phyloP scores from a whole-genome alignment of 768 basidiomycete species.

The Leccinum pellstonianum region DNA sequence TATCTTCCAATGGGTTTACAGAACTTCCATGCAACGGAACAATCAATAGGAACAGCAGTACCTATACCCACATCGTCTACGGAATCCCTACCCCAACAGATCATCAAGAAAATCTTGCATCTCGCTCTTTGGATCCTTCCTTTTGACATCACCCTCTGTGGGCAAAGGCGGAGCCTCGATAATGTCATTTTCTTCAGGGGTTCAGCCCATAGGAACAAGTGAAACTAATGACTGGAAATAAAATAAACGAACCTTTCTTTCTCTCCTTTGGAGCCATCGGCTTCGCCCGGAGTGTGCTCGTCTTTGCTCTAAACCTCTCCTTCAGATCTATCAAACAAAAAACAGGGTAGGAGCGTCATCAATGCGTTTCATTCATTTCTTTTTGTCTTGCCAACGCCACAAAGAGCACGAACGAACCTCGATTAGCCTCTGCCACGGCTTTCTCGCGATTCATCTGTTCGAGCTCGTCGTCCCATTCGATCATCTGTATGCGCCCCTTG shows the following conservation, averaged over 20 bases:
- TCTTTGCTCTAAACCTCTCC: conserved; percentile 54
- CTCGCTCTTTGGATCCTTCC: conserved; percentile 47
- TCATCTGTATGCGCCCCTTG: conserved; percentile 63
- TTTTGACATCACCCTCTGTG: conserved; percentile 25
- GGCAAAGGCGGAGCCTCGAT: conserved; percentile 58
- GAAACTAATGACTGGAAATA: not conserved
- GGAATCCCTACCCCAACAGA: conserved; percentile 41
- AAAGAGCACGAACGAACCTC: conserved; percentile 47
- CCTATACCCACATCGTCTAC: not conserved
- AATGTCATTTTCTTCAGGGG: conserved; percentile 30
- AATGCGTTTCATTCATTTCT: not conserved
- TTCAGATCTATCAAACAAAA: conserved; percentile 48
- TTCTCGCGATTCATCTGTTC: conserved; percentile 71
- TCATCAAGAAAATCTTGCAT: conserved; percentile 78
- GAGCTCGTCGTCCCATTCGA: conserved; percentile 68
- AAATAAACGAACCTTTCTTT: conserved; percentile 36
- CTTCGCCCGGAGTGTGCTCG: conserved; percentile 43
- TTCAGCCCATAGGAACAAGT: conserved; percentile 2
- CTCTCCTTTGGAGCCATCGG: conserved; percentile 35
- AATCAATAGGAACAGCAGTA: not conserved
- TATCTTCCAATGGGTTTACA: not conserved
- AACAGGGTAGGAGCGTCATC: not conserved
- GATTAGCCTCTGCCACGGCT: conserved; percentile 67
- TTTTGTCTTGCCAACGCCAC: not conserved
- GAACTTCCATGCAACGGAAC: not conserved